Percentiles rank a stretch among this genome's conserved stretches.
These are phyloP conservation scores for Adiantum capillusveneris DNA, from an alignment of 75 land plant genomes.

Conservation along the genomic window DNA sequence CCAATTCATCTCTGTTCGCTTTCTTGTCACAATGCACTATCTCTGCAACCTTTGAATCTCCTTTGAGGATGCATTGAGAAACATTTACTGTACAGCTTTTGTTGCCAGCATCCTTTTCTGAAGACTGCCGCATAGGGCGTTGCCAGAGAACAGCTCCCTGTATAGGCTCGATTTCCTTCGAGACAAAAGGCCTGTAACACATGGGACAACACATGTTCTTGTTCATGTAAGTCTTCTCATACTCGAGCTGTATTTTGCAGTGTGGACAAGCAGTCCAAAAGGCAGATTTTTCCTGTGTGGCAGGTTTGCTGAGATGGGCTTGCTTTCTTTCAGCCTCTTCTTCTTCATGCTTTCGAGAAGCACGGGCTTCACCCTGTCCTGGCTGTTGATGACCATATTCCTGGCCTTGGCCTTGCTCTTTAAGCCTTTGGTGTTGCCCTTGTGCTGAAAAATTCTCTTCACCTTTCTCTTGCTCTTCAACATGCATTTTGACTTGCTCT, in stretches of 20 bases:
- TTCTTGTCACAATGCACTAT: too few species aligned
- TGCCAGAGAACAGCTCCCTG: neutral
- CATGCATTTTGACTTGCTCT: too few species aligned
- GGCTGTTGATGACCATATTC: neutral
- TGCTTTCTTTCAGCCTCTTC: neutral
- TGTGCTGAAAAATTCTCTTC: too few species aligned
- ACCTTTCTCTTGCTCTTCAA: too few species aligned
- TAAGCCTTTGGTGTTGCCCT: too few species aligned
- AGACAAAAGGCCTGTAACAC: constrained; percentile 2
- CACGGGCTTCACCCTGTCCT: constrained; percentile 7
- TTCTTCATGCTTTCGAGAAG: neutral
- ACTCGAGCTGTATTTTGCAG: constrained; percentile 11
- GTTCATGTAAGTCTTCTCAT: constrained; percentile 8
- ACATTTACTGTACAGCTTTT: too few species aligned
- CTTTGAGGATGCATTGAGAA: neutral
- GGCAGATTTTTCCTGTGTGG: neutral
- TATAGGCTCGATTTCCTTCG: constrained; percentile 1
- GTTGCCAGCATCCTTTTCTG: too few species aligned
- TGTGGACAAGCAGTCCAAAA: constrained; percentile 16
- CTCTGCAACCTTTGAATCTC: too few species aligned
- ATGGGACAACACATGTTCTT: constrained; percentile 5
- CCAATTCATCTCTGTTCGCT: too few species aligned
- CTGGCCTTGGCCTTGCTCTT: neutral
- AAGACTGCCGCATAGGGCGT: neutral
- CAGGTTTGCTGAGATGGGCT: neutral